A percentile compares a stretch with the other conserved stretches of the same genome.
These are phyloP conservation scores for Pleurotus citrinopileatus DNA, from an alignment of 768 basidiomycete species.

Conservation along the genomic window DNA sequence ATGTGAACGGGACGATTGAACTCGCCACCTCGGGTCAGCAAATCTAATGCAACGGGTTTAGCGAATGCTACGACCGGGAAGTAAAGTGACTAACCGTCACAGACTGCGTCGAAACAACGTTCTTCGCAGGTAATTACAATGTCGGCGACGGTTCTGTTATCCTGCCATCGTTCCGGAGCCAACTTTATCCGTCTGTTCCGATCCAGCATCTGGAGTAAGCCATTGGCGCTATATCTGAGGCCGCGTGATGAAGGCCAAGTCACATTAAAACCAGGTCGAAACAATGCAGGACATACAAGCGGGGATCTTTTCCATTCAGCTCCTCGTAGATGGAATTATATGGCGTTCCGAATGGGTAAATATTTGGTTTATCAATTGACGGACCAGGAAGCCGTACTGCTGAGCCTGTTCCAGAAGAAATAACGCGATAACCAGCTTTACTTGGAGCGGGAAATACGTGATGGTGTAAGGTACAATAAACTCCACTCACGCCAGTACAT, in stretches of 20 bases:
- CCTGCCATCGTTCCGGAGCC: constrained; percentile 98
- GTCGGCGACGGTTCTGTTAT: constrained; percentile 84
- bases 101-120: constrained; percentile 96
- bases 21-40: constrained; percentile 85
- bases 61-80: constrained; percentile 3
- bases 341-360: constrained; percentile 94
- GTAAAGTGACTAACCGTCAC: constrained; percentile 70
- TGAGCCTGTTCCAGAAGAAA: constrained; percentile 95
- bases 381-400: constrained; percentile 95
- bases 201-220: constrained; percentile 93
- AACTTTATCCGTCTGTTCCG: constrained; percentile 88
- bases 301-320: constrained; percentile 75
- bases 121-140: constrained; percentile 99
- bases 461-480: constrained; percentile 7
- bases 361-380: constrained; percentile 96
- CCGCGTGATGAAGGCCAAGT: constrained; percentile 3
- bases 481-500: constrained; percentile 74
- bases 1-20: constrained; percentile 92
- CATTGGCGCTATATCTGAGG: constrained; percentile 86
- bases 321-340: constrained; percentile 96
- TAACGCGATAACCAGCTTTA: constrained; percentile 87
- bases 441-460: constrained; percentile 37
- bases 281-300: constrained; percentile 55
- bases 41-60: constrained; percentile 46
- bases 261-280: constrained; percentile 1